These are phyloP conservation scores for Carex sylvatica DNA, from an alignment of 202 grass and related monocot species.

Conservation along the genomic window DNA sequence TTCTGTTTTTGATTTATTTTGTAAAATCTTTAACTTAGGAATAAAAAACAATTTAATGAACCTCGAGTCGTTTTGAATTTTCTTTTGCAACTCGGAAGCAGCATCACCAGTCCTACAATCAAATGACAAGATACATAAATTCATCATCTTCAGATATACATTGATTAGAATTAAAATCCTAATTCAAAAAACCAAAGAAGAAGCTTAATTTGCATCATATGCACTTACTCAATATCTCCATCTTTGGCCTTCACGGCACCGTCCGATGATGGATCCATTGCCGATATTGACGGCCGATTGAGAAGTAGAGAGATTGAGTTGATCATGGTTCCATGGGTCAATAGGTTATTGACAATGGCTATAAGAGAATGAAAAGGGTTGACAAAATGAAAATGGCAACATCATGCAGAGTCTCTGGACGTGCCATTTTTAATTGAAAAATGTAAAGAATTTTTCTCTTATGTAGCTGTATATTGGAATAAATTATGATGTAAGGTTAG, in stretches of 20 bases:
- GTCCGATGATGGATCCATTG: neutral
- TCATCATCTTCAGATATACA: too few species aligned
- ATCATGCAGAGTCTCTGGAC: conserved; percentile 20
- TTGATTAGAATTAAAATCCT: neutral
- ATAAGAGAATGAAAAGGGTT: conserved; percentile 12
- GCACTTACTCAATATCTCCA: conserved; percentile 30
- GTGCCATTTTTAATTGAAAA: conserved; percentile 2
- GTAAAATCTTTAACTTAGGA: neutral
- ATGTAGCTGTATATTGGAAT: neutral
- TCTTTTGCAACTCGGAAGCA: conserved; percentile 10
- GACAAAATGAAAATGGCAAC: conserved; percentile 16
- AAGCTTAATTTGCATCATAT: neutral
- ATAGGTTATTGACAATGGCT: neutral
- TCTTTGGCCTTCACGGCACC: neutral
- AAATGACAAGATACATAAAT: conserved; percentile 2
- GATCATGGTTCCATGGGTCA: neutral
- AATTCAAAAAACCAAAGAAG: neutral
- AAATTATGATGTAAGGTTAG: neutral
- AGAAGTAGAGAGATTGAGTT: neutral
- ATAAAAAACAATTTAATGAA: neutral
- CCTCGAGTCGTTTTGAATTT: neutral
- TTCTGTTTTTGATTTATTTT: neutral
- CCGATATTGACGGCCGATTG: neutral
- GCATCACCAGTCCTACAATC: conserved; percentile 22
- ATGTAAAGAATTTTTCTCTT: neutral